Evolutionary conservation across 371 early-diverging fungal species (phyloP).

Genomic region (Funneliformis caledonium): DNA sequence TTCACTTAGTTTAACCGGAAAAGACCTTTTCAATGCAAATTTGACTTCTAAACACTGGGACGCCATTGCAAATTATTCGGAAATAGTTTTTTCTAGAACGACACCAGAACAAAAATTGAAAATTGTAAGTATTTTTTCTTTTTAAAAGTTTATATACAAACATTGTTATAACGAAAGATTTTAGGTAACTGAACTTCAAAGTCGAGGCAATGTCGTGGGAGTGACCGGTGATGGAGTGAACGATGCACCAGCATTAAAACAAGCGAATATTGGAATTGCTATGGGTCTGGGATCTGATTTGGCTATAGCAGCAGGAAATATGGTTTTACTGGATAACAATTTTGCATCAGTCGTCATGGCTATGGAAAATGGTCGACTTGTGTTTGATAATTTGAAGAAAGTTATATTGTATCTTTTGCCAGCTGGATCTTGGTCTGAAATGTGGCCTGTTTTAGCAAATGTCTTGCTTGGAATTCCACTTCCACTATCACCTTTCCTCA

Average conservation of each 20-base stretch:
- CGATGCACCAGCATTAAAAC: conserved; percentile 85
- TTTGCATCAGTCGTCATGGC: conserved; percentile 75
- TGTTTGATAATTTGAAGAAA: conserved; percentile 85
- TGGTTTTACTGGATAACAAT: conserved; percentile 74
- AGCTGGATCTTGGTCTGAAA: conserved; percentile 72
- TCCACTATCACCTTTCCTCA: conserved; percentile 66
- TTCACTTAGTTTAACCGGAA: conserved; percentile 60
- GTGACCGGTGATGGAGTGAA: conserved; percentile 95
- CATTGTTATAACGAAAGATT: background rate
- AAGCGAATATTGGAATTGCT: conserved; percentile 82
- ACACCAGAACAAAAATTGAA: conserved; percentile 83
- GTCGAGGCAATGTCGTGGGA: conserved; percentile 69
- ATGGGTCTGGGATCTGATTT: conserved; percentile 79
- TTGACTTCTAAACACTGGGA: conserved; percentile 65
- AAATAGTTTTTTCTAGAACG: conserved; percentile 85
- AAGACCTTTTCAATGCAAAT: conserved; percentile 50
- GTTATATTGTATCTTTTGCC: conserved; percentile 78
- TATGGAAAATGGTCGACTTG: conserved; percentile 79
- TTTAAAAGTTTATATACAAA: background rate
- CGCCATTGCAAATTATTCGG: conserved; percentile 62
- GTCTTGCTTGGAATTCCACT: conserved; percentile 71
- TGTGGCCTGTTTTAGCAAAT: conserved; percentile 71
- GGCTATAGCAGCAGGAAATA: conserved; percentile 78
- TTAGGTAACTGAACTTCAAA: conserved; percentile 67
- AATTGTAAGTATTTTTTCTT: conserved; percentile 46